These are phyloP conservation scores for Podila verticillata DNA, from an alignment of 192 early-diverging fungal genomes.

Conservation along the genomic window DNA sequence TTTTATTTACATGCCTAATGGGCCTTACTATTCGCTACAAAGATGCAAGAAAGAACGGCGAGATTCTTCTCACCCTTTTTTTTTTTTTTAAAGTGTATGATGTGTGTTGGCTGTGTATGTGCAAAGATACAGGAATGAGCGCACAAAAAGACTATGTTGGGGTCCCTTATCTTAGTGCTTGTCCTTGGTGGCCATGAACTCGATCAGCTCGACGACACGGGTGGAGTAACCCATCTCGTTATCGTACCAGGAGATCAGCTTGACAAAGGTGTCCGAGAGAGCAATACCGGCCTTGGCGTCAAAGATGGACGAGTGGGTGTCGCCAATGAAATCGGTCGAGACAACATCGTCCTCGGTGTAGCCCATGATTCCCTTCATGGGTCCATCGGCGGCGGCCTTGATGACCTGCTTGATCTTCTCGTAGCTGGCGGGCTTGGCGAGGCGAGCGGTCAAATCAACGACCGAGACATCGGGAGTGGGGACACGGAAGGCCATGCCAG, in stretches of 20 bases:
- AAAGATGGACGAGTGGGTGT: slow-evolving; percentile 91
- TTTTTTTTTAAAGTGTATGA: too few species aligned
- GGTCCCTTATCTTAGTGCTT: slow-evolving; percentile 1
- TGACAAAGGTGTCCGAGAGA: slow-evolving; percentile 94
- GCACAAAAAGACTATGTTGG: neutral
- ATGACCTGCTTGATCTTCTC: slow-evolving; percentile 88
- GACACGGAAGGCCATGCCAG: slow-evolving; percentile 99
- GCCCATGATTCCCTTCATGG: slow-evolving; percentile 88
- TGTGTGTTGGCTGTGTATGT: too few species aligned
- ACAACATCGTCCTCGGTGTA: slow-evolving; percentile 96
- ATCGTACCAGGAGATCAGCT: slow-evolving; percentile 96
- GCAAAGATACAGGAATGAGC: neutral
- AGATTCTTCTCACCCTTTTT: too few species aligned
- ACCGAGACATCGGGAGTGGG: slow-evolving; percentile 93
- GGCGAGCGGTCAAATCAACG: slow-evolving; percentile 95
- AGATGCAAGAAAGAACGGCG: neutral
- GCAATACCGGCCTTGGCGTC: slow-evolving; percentile 97
- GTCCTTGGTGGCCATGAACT: slow-evolving; percentile 68
- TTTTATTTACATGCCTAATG: neutral
- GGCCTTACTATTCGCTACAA: too few species aligned
- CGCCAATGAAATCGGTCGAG: slow-evolving; percentile 94
- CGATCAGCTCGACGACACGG: slow-evolving; percentile 91
- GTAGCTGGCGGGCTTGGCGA: slow-evolving; percentile 91
- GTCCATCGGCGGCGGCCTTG: slow-evolving; percentile 83
- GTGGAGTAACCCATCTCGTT: slow-evolving; percentile 91